phyloP scores from a whole-genome alignment of 2,329 filamentous ascomycete species.

The Aspergillus latus region DNA sequence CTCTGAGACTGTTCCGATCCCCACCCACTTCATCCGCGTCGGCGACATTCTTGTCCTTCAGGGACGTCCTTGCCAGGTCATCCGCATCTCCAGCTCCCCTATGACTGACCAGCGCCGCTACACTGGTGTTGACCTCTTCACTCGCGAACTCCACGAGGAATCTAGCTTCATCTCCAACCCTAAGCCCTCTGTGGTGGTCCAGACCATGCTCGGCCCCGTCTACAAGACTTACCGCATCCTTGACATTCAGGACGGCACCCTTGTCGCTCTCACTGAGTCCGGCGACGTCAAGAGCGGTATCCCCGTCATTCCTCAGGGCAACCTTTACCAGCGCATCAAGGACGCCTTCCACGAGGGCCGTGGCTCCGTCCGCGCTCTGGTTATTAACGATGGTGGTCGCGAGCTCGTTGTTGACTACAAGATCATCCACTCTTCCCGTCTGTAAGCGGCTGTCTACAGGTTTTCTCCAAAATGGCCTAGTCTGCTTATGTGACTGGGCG shows the following conservation, averaged over 20 bases:
- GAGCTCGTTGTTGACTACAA: not conserved
- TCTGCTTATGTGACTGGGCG: not conserved
- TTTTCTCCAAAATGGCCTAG: conserved; percentile 5
- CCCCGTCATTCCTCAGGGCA: not conserved
- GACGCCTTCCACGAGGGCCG: conserved; percentile 4
- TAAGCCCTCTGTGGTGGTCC: conserved; percentile 90
- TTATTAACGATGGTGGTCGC: not conserved
- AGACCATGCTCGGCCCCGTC: conserved; percentile 98
- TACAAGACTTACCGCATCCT: conserved; percentile 99
- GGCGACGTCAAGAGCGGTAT: not conserved
- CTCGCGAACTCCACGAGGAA: conserved; percentile 99
- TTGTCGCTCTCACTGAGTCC: not conserved
- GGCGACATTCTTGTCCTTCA: conserved; percentile 98
- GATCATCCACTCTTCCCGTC: conserved; percentile 53
- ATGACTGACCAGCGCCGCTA: conserved; percentile 99
- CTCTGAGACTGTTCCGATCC: conserved; percentile 92
- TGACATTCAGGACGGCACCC: conserved; percentile 59
- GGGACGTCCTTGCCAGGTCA: conserved; percentile 98
- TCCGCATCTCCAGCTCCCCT: conserved; percentile 96
- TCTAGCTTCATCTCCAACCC: conserved; percentile 97
- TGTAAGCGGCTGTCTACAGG: conserved; percentile 47
- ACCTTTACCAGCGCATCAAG: not conserved
- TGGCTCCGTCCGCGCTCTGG: not conserved
- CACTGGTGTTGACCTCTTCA: conserved; percentile 99
- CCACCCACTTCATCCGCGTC: conserved; percentile 99